Conservation (phyloP, 1,139 yeast genomes). For the Blastobotrys malaysiensis region DNA sequence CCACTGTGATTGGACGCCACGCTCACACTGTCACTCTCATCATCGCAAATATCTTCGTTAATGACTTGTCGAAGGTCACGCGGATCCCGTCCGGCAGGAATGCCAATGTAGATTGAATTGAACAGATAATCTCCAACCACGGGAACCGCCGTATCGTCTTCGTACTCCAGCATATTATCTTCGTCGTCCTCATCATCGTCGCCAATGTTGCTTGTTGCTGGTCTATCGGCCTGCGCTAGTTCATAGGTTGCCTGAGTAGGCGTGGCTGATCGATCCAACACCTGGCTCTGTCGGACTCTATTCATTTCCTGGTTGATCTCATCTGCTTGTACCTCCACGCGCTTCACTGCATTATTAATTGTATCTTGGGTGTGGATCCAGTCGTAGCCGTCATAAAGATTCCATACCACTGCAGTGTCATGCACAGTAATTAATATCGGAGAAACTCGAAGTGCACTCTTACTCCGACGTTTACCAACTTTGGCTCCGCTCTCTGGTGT, state of each 20-base stretch:
- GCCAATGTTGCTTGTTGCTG: neutral
- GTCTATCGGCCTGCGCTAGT: neutral
- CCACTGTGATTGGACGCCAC: constrained; percentile 2
- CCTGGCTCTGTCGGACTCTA: neutral
- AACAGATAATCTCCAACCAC: constrained; percentile 61
- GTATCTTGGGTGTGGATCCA: constrained; percentile 75
- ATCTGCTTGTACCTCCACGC: constrained; percentile 49
- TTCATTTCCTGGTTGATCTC: constrained; percentile 24
- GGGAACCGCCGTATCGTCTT: constrained; percentile 4
- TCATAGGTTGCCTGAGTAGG: neutral
- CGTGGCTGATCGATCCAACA: neutral
- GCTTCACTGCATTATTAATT: constrained; percentile 57
- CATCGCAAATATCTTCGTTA: constrained; percentile 41
- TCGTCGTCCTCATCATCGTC: constrained; percentile 3
- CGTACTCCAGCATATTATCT: constrained; percentile 13
- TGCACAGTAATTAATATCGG: constrained; percentile 1
- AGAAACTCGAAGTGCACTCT: neutral
- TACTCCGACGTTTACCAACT: neutral
- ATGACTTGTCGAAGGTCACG: constrained; percentile 47
- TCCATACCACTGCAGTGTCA: constrained; percentile 37
- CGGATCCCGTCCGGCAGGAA: constrained; percentile 50
- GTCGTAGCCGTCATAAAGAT: constrained; percentile 85
- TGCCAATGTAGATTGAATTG: constrained; percentile 65
- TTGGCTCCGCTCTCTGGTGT: neutral
- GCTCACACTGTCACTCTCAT: constrained; percentile 26